Evolutionary conservation across 2,329 filamentous ascomycete genomes (phyloP).

Genomic region (Fusarium sp.): DNA sequence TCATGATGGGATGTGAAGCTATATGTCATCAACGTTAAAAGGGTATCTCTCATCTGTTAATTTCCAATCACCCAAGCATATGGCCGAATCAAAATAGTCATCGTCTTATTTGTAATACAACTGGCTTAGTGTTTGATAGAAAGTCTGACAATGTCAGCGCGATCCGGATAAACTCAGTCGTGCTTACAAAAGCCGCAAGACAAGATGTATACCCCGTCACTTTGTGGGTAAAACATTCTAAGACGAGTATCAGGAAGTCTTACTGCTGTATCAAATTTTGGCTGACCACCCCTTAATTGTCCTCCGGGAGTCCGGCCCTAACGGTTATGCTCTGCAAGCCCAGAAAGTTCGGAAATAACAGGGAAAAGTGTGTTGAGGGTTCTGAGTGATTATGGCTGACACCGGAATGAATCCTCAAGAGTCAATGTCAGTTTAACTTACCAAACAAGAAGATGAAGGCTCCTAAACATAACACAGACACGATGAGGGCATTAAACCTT

Average conservation of each 20-base stretch:
- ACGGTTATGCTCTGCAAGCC: neutral
- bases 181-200: neutral
- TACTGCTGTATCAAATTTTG: neutral
- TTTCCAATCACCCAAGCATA: neutral
- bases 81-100: neutral
- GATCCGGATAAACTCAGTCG: neutral
- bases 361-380: accelerated
- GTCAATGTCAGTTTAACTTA: neutral
- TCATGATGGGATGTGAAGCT: accelerated
- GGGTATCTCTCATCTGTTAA: accelerated
- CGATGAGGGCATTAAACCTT: accelerated
- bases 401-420: neutral
- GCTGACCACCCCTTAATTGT: neutral
- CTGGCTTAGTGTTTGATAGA: no score
- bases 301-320: accelerated
- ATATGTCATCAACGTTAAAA: accelerated
- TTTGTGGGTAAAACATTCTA: neutral
- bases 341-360: accelerated
- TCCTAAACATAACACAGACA: neutral
- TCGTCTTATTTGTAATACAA: neutral
- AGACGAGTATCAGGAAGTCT: neutral
- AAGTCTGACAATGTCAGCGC: neutral
- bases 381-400: neutral
- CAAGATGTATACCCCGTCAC: accelerated
- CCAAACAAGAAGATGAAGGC: accelerated